phyloP scores from a whole-genome alignment of 1,139 yeast species.

The Pichia sp. region DNA sequence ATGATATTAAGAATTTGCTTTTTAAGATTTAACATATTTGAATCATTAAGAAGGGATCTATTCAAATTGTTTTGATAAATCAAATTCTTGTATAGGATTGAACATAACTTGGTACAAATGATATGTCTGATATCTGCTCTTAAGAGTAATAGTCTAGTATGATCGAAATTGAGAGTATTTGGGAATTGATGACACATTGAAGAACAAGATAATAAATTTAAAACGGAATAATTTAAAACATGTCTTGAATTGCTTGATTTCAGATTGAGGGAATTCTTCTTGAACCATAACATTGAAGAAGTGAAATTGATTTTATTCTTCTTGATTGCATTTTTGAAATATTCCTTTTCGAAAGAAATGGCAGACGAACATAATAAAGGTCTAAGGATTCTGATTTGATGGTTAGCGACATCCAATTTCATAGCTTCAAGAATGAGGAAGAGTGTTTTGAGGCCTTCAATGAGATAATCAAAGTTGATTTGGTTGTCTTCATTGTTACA shows the following conservation, averaged over 20 bases:
- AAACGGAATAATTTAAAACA: slow-evolving; percentile 45
- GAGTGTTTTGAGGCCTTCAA: slow-evolving; percentile 75
- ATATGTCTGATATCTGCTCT: slow-evolving; percentile 86
- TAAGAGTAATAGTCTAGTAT: slow-evolving; percentile 70
- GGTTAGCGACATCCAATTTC: slow-evolving; percentile 95
- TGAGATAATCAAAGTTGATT: slow-evolving; percentile 36
- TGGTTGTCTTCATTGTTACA: slow-evolving; percentile 39
- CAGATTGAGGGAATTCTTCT: slow-evolving; percentile 36
- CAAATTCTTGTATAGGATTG: slow-evolving; percentile 55
- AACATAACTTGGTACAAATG: slow-evolving; percentile 75
- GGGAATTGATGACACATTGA: slow-evolving; percentile 86
- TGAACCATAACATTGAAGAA: slow-evolving; percentile 74
- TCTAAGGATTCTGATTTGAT: slow-evolving; percentile 82
- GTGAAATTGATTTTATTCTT: slow-evolving; percentile 65
- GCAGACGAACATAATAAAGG: slow-evolving; percentile 88
- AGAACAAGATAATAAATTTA: slow-evolving; percentile 70
- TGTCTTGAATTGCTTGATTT: slow-evolving; percentile 35
- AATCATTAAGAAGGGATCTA: slow-evolving; percentile 29
- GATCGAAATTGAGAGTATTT: slow-evolving; percentile 83
- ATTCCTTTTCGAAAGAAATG: slow-evolving; percentile 88
- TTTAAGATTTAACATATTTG: slow-evolving; percentile 31
- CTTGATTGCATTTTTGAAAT: slow-evolving; percentile 68
- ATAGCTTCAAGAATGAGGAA: slow-evolving; percentile 92
- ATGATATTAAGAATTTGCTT: slow-evolving; percentile 75
- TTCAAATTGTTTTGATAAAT: slow-evolving; percentile 26